Evolutionary conservation across 768 basidiomycete species (phyloP), one percentile per base, ranked within the genome.

Genomic region (Agaricus sinodeliciosus): DNA sequence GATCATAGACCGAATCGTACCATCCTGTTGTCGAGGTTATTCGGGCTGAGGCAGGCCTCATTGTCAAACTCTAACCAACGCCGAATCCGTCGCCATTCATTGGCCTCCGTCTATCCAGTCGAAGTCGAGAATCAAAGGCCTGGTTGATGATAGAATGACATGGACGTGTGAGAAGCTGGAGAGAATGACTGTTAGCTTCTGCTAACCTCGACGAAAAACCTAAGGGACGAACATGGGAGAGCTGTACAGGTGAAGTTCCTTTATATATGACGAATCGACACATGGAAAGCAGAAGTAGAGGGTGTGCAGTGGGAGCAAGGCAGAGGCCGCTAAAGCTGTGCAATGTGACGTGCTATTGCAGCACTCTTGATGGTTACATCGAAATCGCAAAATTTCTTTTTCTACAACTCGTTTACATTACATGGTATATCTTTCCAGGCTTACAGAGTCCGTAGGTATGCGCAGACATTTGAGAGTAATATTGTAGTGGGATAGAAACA

Each of bases 1-100:
- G 83, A 61, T 91, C 89, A 56, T 82, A 80, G 13, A 84, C 77
- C 11, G 88, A 84, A 69, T 94, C 94, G 65, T 96, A 97, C 95
- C 95, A 97, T 4, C 93, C 95, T 88, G 49, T 51, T 37, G 42
- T 25, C 7, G 49, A 27, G 35, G 9, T 34, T 3, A 56, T 7
- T 34, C 31, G 16, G 36, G 40, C 19, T 13, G 26, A 19, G 36
- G n/a, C 9, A 9, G 9, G 41, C 16, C 15, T 31, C 15, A 26
- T 40, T 18, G 1, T 50, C 16, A 16, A 12, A 34, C 2, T 70
- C 85, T 55, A 58, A 90, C 90, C 90, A 15, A 98, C 92, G 26
- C 95, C 95, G 66, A 98, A 98, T 0, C 95, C 95, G 65, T 97
- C 94, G 8, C 91, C 90, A 59, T 93, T 93, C 69, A 93, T 91